Conservation (phyloP, 2,329 filamentous ascomycete species). For the Metarhizium brunneum region DNA sequence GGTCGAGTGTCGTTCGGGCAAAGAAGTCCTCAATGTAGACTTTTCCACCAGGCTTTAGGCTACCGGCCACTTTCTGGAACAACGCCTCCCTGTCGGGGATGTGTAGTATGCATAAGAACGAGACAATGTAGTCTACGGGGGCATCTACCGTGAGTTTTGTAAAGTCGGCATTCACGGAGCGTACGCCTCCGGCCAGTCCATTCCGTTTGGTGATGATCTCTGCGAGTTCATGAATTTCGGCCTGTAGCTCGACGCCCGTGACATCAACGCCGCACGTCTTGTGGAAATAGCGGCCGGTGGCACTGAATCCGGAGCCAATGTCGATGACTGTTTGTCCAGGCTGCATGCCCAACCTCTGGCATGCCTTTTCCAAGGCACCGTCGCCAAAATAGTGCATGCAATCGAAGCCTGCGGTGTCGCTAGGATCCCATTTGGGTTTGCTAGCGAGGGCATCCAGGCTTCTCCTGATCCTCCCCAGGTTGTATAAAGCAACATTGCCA, state of each 20-base stretch:
- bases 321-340: not conserved
- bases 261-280: not conserved
- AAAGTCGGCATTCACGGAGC: not conserved
- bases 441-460: not conserved
- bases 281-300: not conserved
- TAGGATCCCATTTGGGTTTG: not conserved
- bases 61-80: not conserved
- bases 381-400: not conserved
- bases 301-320: not conserved
- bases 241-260: not conserved
- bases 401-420: not conserved
- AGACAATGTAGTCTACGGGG: not conserved
- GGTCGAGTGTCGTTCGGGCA: not conserved
- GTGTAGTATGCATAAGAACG: not conserved
- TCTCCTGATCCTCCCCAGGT: not conserved
- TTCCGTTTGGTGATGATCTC: not conserved
- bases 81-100: not conserved
- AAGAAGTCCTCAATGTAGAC: not conserved
- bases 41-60: not conserved
- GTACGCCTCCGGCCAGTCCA: not conserved
- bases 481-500: not conserved
- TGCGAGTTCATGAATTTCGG: not conserved
- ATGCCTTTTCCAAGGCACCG: not conserved
- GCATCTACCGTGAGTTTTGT: not conserved
- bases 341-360: not conserved